A percentile compares a stretch with the other conserved stretches of the same genome.
Conservation (phyloP, 192 early-diverging fungal species). For the Entomortierella lignicola region DNA sequence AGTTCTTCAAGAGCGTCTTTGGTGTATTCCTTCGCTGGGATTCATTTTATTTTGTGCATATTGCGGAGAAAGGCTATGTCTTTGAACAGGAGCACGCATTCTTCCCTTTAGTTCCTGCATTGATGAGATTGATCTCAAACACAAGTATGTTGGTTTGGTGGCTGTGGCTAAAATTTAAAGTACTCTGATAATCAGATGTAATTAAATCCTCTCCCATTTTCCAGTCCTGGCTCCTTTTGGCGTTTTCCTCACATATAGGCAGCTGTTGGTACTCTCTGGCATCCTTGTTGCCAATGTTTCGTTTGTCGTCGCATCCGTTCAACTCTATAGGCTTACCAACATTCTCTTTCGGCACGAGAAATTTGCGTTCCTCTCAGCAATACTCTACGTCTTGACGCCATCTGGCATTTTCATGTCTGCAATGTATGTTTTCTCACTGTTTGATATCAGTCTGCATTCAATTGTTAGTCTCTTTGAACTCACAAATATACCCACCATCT, state of each 20-base stretch:
- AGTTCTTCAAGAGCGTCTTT: conserved; percentile 46
- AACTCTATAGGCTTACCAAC: conserved; percentile 66
- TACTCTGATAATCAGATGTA: no score
- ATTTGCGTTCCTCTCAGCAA: conserved; percentile 71
- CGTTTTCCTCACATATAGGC: conserved; percentile 43
- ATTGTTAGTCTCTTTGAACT: neutral
- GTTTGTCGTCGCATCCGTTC: conserved; percentile 78
- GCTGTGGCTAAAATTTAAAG: no score
- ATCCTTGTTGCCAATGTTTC: conserved; percentile 79
- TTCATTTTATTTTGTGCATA: conserved; percentile 85
- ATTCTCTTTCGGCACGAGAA: conserved; percentile 56
- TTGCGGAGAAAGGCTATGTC: conserved; percentile 80
- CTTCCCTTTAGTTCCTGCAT: conserved; percentile 80
- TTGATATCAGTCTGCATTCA: neutral
- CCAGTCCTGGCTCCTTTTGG: conserved; percentile 67
- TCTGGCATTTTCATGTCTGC: conserved; percentile 89
- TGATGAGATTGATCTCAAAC: conserved; percentile 66
- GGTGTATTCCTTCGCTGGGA: conserved; percentile 88
- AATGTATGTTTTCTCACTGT: conserved; percentile 51
- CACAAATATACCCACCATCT: conserved; percentile 62
- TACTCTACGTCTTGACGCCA: conserved; percentile 82
- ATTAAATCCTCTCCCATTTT: neutral
- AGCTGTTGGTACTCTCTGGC: conserved; percentile 68
- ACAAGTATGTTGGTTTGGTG: conserved; percentile 43
- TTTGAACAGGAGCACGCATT: conserved; percentile 94